phyloP scores from a whole-genome alignment of 371 early-diverging fungal species.

The Mortierella sp. region DNA sequence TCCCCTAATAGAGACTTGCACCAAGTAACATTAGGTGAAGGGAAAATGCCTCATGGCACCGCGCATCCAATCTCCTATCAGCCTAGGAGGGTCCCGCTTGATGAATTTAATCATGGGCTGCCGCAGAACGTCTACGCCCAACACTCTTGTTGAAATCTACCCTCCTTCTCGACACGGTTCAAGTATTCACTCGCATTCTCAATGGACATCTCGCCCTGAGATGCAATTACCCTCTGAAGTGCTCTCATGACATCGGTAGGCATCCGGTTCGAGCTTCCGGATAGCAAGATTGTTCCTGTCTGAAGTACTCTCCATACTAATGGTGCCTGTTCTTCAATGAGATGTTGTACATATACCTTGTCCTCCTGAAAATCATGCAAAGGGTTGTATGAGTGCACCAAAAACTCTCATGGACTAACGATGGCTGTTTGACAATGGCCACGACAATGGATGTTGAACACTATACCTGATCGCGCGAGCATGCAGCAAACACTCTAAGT shows the following conservation, averaged over 20 bases:
- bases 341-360: constrained; percentile 77
- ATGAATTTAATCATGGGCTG: too few relatives aligned
- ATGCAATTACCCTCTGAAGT: constrained; percentile 68
- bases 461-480: constrained; percentile 78
- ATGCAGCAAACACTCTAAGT: constrained; percentile 77
- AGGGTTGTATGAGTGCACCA: neutral
- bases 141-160: constrained; percentile 89
- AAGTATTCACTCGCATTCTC: constrained; percentile 74
- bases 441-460: neutral
- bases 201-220: constrained; percentile 63
- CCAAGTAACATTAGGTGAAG: too few relatives aligned
- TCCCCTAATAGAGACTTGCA: too few relatives aligned
- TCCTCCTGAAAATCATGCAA: constrained; percentile 49
- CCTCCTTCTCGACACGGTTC: constrained; percentile 65
- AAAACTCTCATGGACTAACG: too few relatives aligned
- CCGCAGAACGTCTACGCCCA: constrained; percentile 60
- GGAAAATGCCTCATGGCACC: too few relatives aligned
- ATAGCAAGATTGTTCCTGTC: constrained; percentile 71
- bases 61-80: too few relatives aligned
- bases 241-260: constrained; percentile 85
- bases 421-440: too few relatives aligned
- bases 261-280: constrained; percentile 86
- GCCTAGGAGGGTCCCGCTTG: too few relatives aligned
- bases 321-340: constrained; percentile 65
- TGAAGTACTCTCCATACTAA: constrained; percentile 75